Conservation (phyloP, 2,329 filamentous ascomycete genomes). For the Ambrosiella beaveri region DNA sequence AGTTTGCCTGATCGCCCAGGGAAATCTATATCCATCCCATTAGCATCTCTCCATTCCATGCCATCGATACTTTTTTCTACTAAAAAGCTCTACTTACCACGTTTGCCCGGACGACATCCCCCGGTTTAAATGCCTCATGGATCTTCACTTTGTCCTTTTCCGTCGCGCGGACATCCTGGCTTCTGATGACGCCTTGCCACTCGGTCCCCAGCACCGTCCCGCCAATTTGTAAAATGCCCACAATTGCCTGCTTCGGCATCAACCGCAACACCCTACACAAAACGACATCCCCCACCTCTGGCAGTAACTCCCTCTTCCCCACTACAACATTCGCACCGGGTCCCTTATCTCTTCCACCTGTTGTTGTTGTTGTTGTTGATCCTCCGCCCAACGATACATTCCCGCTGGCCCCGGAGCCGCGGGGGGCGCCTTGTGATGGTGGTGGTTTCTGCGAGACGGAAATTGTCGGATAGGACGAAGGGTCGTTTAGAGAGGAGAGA, state of each 20-base stretch:
- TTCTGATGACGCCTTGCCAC: constrained; percentile 70
- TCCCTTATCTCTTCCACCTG: neutral
- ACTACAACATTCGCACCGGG: neutral
- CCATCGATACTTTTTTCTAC: neutral
- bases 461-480: constrained; percentile 32
- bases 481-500: constrained; percentile 18
- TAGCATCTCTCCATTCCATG: constrained; percentile 1
- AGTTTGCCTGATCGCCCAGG: constrained; percentile 82
- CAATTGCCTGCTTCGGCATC: constrained; percentile 66
- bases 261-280: constrained; percentile 76
- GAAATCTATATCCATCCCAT: constrained; percentile 42
- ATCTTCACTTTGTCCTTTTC: constrained; percentile 93
- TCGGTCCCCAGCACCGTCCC: constrained; percentile 56
- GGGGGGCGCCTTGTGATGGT: no score
- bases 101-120: constrained; percentile 73
- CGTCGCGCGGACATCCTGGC: constrained; percentile 83
- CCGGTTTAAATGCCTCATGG: constrained; percentile 77
- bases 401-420: no score
- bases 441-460: constrained; percentile 30
- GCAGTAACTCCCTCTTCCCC: constrained; percentile 49
- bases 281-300: constrained; percentile 63
- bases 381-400: no score
- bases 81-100: constrained; percentile 41
- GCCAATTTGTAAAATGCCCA: constrained; percentile 72
- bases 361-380: no score